Evolutionary conservation across 31 red algal genomes (phyloP).

Genomic region (Bonnemaisonia californica): DNA sequence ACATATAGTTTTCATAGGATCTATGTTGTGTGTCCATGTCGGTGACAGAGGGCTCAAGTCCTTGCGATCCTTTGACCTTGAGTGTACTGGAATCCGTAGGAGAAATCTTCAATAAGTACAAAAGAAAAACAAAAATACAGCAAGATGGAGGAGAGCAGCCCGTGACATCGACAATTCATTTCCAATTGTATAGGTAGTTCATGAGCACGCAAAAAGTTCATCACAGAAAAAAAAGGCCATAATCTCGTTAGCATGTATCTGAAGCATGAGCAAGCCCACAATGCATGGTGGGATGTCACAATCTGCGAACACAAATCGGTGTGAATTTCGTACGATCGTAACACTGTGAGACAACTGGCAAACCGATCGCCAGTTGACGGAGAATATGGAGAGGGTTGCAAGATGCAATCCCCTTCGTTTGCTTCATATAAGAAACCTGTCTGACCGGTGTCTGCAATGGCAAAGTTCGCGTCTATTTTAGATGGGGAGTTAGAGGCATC

Average conservation of each 20-base stretch:
- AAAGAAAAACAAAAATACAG: too few species aligned
- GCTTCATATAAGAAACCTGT: not conserved
- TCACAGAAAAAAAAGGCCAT: too few species aligned
- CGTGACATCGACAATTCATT: too few species aligned
- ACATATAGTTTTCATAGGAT: constrained; percentile 49
- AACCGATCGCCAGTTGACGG: constrained; percentile 33
- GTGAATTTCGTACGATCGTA: constrained; percentile 40
- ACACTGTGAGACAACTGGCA: constrained; percentile 36
- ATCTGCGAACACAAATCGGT: constrained; percentile 3
- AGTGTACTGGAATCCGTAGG: constrained; percentile 33
- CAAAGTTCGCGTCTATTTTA: not conserved
- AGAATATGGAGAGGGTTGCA: constrained; percentile 49
- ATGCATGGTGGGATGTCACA: too few species aligned
- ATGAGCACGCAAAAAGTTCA: too few species aligned
- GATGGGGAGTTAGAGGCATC: constrained; percentile 7
- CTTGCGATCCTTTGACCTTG: constrained; percentile 26
- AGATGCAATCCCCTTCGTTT: constrained; percentile 19
- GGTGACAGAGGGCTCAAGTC: constrained; percentile 39
- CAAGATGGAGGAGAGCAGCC: too few species aligned
- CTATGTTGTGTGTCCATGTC: constrained; percentile 50
- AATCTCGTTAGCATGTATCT: too few species aligned
- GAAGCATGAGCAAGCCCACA: too few species aligned
- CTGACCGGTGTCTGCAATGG: not conserved
- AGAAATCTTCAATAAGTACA: constrained; percentile 23
- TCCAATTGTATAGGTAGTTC: too few species aligned